Evolutionary conservation across 768 basidiomycete genomes (phyloP), one percentile per base, ranked within the genome.

Genomic region (Suillus luteus): DNA sequence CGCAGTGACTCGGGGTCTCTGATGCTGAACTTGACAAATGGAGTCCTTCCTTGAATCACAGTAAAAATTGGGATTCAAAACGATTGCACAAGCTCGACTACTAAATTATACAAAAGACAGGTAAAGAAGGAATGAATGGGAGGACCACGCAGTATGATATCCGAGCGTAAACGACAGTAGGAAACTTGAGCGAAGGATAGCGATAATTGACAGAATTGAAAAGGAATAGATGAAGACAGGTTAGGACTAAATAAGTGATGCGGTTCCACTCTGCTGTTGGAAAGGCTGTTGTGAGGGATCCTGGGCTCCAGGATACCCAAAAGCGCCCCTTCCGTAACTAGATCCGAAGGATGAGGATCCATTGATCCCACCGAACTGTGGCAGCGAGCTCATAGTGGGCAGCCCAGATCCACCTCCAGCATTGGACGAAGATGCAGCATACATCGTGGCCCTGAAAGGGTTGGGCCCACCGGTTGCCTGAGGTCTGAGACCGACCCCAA

Each of bases 401-500:
- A 65, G 62, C 64, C 64, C 38, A 64, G 60, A 55, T 33, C 61
- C 24, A 64, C 60, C 61, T 38, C 41, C 37, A n/a, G 54, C 55
- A 7, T 49, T 59, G 24, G 24, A 58, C 31, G 59, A 31, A 10
- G 76, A 71, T 9, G 71, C 69, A 6, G 80, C 67, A 61, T 83
- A 80, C 85, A 86, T 86, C 2, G 87, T 87, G 12, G 84, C 83
- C 59, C 87, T 82, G 75, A 89, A 89, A n/a, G 87, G 87, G 64
- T 88, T 89, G 4, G 84, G 84, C 22, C 69, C 76, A 7, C 80
- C 81, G 15, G 78, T 90, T 66, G 83, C 81, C 69, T 90, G 88
- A 15, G 87, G 85, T 55, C 87, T 78, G 37, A 89, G 77, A 22
- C 71, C 73, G 44, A 80, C 77, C 33, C 85, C 86, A n/a, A 82